These are phyloP conservation scores for Cladochytrium replicatum DNA, from an alignment of 192 early-diverging fungal species.

Conservation along the genomic window DNA sequence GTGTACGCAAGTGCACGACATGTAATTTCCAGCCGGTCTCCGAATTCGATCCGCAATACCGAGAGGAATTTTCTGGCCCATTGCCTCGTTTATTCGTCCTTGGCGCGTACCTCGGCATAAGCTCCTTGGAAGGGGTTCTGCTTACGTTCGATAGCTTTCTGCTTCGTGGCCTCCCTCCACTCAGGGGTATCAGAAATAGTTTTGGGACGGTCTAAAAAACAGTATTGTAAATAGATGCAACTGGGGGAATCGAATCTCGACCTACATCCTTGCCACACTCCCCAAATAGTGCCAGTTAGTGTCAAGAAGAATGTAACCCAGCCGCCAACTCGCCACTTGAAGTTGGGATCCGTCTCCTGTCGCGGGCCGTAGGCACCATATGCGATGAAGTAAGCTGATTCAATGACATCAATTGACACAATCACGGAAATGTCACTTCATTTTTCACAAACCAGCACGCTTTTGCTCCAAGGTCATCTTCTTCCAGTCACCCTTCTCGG, in stretches of 20 bases:
- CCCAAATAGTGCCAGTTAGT: conserved; percentile 40
- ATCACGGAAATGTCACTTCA: no score
- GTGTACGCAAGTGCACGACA: no score
- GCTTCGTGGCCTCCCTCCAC: conserved; percentile 34
- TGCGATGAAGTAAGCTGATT: conserved; percentile 86
- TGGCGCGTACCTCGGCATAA: conserved; percentile 30
- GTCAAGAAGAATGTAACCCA: conserved; percentile 46
- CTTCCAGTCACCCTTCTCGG: conserved; percentile 95
- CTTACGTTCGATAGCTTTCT: conserved; percentile 29
- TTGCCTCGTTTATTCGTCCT: no score
- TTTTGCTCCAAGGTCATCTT: conserved; percentile 85
- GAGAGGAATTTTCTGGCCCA: no score
- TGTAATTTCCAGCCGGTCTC: no score
- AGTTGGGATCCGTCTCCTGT: conserved; percentile 61
- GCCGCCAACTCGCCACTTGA: conserved; percentile 44
- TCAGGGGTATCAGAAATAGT: conserved; percentile 28
- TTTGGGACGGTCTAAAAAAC: conserved; percentile 27
- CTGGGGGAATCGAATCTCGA: no score
- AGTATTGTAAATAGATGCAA: no score
- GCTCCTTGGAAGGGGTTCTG: conserved; percentile 37
- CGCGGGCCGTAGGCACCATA: conserved; percentile 91
- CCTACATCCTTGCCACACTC: conserved; percentile 9
- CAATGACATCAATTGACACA: no score
- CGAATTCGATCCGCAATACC: no score
- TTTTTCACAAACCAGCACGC: conserved; percentile 62